Evolutionary conservation across 257 asterid species (phyloP).

Genomic region (Primulina eburnea): DNA sequence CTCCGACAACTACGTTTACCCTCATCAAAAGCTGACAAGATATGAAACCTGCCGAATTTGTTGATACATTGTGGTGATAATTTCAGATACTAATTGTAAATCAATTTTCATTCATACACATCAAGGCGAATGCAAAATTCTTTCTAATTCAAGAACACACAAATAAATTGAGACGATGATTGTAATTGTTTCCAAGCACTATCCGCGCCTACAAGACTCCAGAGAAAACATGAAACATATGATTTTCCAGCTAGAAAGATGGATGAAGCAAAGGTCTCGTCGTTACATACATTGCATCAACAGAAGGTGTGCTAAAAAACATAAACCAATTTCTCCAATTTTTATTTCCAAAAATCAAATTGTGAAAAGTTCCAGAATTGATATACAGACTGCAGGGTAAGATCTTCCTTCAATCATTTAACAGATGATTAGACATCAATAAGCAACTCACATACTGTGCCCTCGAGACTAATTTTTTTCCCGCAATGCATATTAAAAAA

Average conservation of each 20-base stretch:
- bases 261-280: too few species aligned
- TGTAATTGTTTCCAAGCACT: neutral
- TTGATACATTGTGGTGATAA: slow-evolving; percentile 9
- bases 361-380: neutral
- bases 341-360: neutral
- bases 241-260: neutral
- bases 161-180: too few species aligned
- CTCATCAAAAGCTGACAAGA: slow-evolving; percentile 80
- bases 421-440: slow-evolving; percentile 9
- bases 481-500: neutral
- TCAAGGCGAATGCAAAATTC: neutral
- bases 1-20: slow-evolving; percentile 91
- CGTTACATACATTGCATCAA: too few species aligned
- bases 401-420: neutral
- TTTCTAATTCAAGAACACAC: neutral
- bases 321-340: neutral
- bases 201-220: neutral
- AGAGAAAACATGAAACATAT: neutral
- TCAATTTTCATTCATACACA: neutral
- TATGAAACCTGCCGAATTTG: slow-evolving; percentile 66
- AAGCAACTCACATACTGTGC: neutral
- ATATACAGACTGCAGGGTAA: neutral
- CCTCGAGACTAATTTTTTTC: slow-evolving; percentile 7
- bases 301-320: neutral
- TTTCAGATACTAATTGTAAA: neutral